Base-by-base conservation (phyloP, 768 basidiomycete species). In the Panaeolus papilionaceus region DNA sequence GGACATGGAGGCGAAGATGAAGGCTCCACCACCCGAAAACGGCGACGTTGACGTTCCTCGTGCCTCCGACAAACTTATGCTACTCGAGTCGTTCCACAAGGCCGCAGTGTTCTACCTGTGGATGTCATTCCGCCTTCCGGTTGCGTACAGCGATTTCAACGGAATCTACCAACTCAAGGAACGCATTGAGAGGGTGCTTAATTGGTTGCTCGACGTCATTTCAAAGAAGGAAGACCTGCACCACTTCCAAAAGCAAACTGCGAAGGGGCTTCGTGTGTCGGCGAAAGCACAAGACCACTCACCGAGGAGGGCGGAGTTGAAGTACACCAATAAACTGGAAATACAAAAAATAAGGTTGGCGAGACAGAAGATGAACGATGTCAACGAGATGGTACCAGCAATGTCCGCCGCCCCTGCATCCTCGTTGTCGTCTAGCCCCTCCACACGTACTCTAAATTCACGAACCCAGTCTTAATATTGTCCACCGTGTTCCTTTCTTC, bases 61-160 rank as follows among this genome's bases (percentile, higher is more conserved):
- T 37, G 54, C 54, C 11, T 10, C 70, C 37, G 23, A 44, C 63
- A 70, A 71, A 23, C 68, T 84, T 20, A 28, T 61, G 6, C 45
- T 62, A 16, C 77, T 98, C 58, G 96, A 98, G 77, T 81, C 84
- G 5, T 78, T 94, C 68, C 95, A 99, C 79, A 92, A 91, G 72
- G 79, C 87, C 38, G 72, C 94, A 37, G 89, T 91, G 14, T 71
- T 92, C 23, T 98, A 98, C 78, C 80, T 95, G 62, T 99, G 97
- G 97, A 82, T 96, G 70, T 82, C 84, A 20, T 89, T 87, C 75
- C 89, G 96, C 44, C 83, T 87, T 67, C 83, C 87, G 0, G 81
- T 94, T 64, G 82, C 89, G 8, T 98, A 92, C 75, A 77, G 85
- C 4, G 82, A 91, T n/a, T 79, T 84, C 38, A 75, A 79, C 6